Evolutionary conservation across 208 protist genomes (phyloP).

Genomic region (Endotrypanum monterogeii): DNA sequence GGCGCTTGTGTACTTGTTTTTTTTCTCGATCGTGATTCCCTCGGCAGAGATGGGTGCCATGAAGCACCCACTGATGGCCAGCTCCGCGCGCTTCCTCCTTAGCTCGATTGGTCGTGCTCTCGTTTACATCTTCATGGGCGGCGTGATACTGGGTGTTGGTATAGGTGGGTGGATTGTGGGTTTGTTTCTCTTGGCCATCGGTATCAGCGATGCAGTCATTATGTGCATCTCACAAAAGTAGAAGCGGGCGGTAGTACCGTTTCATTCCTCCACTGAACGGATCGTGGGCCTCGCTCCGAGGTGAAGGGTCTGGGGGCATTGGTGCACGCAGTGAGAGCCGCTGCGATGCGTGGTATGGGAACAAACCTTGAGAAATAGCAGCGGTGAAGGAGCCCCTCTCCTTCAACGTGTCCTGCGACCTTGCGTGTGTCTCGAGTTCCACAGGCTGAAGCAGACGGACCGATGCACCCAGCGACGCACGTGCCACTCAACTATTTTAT

Average conservation of each 20-base stretch:
- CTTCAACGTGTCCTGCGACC: background rate
- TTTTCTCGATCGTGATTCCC: conserved; percentile 57
- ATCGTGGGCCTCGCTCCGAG: too few relatives aligned
- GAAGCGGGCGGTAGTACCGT: background rate
- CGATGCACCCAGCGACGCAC: background rate
- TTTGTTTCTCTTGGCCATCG: conserved; percentile 54
- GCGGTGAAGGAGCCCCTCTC: background rate
- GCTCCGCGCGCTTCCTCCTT: conserved; percentile 53
- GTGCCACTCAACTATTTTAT: background rate
- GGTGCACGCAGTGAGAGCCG: too few relatives aligned
- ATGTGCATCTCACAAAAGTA: conserved; percentile 23
- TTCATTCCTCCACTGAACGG: too few relatives aligned
- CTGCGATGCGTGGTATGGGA: too few relatives aligned
- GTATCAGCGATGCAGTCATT: conserved; percentile 49
- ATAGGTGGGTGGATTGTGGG: conserved; percentile 64
- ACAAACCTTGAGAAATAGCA: background rate
- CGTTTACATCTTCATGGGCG: conserved; percentile 79
- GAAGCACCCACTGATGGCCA: conserved; percentile 43
- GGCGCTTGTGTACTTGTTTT: conserved; percentile 52
- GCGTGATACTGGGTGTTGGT: conserved; percentile 50
- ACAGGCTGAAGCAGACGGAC: background rate
- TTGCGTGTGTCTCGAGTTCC: background rate
- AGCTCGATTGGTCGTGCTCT: conserved; percentile 62
- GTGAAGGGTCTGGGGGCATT: too few relatives aligned
- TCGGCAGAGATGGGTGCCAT: conserved; percentile 63